Base-by-base conservation (phyloP, 495 filamentous ascomycete species). In the Aspergillus heteromorphus region DNA sequence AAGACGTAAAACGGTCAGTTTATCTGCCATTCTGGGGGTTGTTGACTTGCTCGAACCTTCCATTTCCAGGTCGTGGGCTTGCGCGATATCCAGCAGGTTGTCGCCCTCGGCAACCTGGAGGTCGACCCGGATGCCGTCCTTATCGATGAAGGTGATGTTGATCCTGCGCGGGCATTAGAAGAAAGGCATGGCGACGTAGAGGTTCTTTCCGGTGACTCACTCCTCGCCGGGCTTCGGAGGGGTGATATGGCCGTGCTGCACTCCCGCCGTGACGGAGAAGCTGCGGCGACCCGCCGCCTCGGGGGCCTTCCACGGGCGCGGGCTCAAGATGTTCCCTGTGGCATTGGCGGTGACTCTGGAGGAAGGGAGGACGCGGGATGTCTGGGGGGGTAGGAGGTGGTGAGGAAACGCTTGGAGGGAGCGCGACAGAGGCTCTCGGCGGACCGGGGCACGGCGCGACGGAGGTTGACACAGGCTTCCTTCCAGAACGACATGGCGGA, bases 31-130 rank as follows among this genome's bases (percentile, higher is more conserved):
- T 19, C 0, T 0, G 8, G 1, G n/a, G 17, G 18, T 45, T 3
- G n/a, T n/a, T 0, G 47, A 21, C 7, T 23, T 20, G 50, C 40
- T 30, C 71, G 42, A 69, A 84, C 83, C 93, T 77, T 98, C 93
- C 92, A 98, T 97, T 70, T 98, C 93, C 10, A 98, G 71, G 63
- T 97, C 93, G 71, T 97, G 82, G 30, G 86, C 87, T 71, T 97
- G 92, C 16, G 93, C 93, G 60, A 98, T 93, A 60, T 96, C 91
- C 30, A 98, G 76, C 47, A 98, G 71, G 66, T 98, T 97, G 68
- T 96, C 89, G 27, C 93, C 95, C 64, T 85, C 82, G 4, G 83
- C 73, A 10, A 96, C 91, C 59, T 88, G 84, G 62, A 96, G 80
- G 42, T 83, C 86, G 65, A 88, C 79, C 62, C 83, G 77, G 3